Conservation (phyloP, 2,329 filamentous ascomycete species). For the Aspergillus ochraceoroseus region DNA sequence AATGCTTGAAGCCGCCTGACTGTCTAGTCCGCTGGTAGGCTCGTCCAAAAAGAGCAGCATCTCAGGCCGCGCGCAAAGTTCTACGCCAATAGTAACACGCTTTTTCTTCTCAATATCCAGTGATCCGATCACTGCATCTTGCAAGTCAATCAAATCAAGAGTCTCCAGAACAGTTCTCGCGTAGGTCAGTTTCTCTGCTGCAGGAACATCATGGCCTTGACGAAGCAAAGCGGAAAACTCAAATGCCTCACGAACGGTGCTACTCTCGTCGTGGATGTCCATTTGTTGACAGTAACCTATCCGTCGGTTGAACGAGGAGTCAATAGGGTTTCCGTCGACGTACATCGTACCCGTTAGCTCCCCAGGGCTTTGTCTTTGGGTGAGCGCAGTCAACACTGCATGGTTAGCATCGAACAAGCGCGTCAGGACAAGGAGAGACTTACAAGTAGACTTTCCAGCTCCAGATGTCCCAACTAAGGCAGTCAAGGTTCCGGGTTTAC, state of each 20-base stretch:
- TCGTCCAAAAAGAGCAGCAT: constrained; percentile 64
- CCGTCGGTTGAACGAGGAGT: constrained; percentile 57
- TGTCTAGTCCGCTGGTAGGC: constrained; percentile 61
- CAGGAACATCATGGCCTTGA: constrained; percentile 48
- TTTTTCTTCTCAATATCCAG: constrained; percentile 63
- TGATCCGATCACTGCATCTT: constrained; percentile 58
- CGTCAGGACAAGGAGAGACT: constrained; percentile 6
- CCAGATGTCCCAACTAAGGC: constrained; percentile 72
- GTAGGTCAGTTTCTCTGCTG: constrained; percentile 56
- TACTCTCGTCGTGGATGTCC: constrained; percentile 62
- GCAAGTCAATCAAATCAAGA: constrained; percentile 55
- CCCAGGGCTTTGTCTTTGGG: constrained; percentile 62
- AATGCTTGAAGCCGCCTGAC: constrained; percentile 60
- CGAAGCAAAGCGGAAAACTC: constrained; percentile 60
- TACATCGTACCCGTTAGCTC: constrained; percentile 58
- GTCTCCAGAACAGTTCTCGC: constrained; percentile 58
- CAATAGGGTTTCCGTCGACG: constrained; percentile 57
- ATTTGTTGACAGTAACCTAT: constrained; percentile 67
- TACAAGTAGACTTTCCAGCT: constrained; percentile 58
- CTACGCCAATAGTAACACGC: constrained; percentile 64
- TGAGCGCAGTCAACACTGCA: constrained; percentile 65
- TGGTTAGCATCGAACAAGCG: not conserved
- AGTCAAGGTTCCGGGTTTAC: constrained; percentile 69
- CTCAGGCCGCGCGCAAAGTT: constrained; percentile 61
- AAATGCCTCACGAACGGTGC: constrained; percentile 60